Base-by-base conservation (phyloP, 2,329 filamentous ascomycete species). In the Sclerotiophoma versabilis region DNA sequence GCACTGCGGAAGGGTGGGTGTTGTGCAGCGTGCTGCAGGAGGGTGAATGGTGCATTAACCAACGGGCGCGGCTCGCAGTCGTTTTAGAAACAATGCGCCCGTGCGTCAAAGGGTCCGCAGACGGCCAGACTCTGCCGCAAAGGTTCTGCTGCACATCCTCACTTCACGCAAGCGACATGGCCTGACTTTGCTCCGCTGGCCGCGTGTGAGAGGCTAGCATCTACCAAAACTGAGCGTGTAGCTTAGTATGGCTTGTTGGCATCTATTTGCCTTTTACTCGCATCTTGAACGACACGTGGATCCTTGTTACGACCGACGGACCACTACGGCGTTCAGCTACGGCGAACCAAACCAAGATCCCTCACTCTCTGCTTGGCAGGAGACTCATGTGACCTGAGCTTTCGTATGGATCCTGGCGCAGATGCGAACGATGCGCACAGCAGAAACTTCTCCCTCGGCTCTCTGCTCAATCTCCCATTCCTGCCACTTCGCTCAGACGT, bases 121-220 rank as follows among this genome's bases (percentile, higher is more conserved):
- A 54, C 34, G 45, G 41, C 57, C 34, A 50, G 47, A 53, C 49
- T 48, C 38, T 20, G 45, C 44, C 44, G 30, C 38, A 43, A 51
- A 51, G 37, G 41, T n/a, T 46, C 41, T 55, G 53, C 45, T 54
- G 51, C 51, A 46, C 50, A 54, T 57, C 49, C 50, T 57, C 49
- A 57, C 49, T 52, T 47, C 34, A 52, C 43, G 26, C 48, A 43
- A 29, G 48, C 39, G 27, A 43, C 25, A 47, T 59, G 56, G 56
- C 44, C 51, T 55, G 56, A 58, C 43, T 43, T 41, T 52, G 27
- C 19, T 29, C 19, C 41, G 44, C 39, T 49, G 44, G 32, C 23
- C 17, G 33, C 11, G 26, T 39, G 17, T n/a, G 22, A 34, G 17
- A 19, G 39, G 34, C 26, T 30, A 43, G 51, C 27, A 8, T 19